Percentiles rank a stretch among this genome's conserved stretches.
Evolutionary conservation across 2,329 filamentous ascomycete genomes (phyloP).

Genomic region (Fusarium verrucosum): DNA sequence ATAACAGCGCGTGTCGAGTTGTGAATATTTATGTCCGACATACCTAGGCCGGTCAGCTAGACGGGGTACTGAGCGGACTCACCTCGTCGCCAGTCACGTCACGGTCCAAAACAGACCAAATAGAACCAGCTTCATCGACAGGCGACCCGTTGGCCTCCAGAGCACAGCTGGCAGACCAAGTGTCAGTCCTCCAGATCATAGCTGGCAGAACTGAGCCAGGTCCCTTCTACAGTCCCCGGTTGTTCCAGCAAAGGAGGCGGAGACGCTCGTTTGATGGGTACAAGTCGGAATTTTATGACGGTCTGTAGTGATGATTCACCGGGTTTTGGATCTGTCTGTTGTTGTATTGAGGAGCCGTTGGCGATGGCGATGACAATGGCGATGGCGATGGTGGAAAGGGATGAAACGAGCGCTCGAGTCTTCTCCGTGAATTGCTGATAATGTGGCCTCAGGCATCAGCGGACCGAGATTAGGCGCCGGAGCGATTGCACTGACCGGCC

Average conservation of each 20-base stretch:
- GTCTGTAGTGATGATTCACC: slow-evolving; percentile 17
- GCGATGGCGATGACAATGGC: no score
- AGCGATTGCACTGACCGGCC: no score
- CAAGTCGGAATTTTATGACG: slow-evolving; percentile 21
- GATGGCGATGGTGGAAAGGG: no score
- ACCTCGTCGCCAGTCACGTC: background rate
- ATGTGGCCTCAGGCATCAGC: no score
- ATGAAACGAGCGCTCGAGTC: no score
- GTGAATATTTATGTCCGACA: background rate
- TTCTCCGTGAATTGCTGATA: no score
- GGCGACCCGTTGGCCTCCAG: slow-evolving; percentile 9
- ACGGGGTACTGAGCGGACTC: background rate
- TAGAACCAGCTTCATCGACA: slow-evolving; percentile 6
- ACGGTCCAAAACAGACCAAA: background rate
- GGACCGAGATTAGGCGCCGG: no score
- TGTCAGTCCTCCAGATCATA: background rate
- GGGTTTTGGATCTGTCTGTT: background rate
- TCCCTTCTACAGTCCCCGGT: slow-evolving; percentile 22
- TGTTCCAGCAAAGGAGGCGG: slow-evolving; percentile 12
- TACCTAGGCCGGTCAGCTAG: background rate
- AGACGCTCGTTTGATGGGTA: slow-evolving; percentile 12
- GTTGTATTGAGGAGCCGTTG: background rate
- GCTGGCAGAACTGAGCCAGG: background rate
- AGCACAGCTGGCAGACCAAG: slow-evolving; percentile 14
- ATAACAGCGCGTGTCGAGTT: background rate